Percentiles rank a stretch among this genome's conserved stretches.
These are phyloP conservation scores for Blastobotrys indianensis DNA, from an alignment of 1,139 yeast species.

Conservation along the genomic window DNA sequence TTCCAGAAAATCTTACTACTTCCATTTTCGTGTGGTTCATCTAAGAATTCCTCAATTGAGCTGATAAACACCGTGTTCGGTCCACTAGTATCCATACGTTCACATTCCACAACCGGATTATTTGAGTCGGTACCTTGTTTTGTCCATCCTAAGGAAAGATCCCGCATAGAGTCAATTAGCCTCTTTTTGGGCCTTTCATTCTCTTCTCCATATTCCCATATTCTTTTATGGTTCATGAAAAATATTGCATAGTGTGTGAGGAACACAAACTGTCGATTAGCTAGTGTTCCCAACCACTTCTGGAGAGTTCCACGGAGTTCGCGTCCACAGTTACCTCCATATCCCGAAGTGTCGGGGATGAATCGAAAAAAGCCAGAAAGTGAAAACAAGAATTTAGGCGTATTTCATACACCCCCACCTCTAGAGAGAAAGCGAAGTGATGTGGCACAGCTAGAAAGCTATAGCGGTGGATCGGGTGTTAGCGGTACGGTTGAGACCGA, in stretches of 20 bases:
- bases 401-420: conserved; percentile 27
- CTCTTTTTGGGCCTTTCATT: conserved; percentile 3
- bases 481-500: not conserved
- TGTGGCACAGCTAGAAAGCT: conserved; percentile 16
- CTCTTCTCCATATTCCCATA: conserved; percentile 3
- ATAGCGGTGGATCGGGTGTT: not conserved
- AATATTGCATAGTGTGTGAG: not conserved
- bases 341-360: too few species aligned
- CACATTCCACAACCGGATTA: not conserved
- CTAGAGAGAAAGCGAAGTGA: conserved; percentile 19
- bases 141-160: conserved; percentile 1
- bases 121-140: not conserved
- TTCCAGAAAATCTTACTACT: conserved; percentile 13
- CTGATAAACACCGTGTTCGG: conserved; percentile 23
- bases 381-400: not conserved
- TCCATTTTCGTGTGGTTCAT: conserved; percentile 15
- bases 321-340: not conserved
- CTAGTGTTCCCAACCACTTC: not conserved
- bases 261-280: not conserved
- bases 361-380: too few species aligned
- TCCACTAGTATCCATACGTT: conserved; percentile 19
- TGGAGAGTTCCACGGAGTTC: not conserved
- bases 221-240: not conserved
- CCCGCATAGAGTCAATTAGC: conserved; percentile 10
- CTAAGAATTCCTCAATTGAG: conserved; percentile 23